A percentile compares a stretch with the other conserved stretches of the same genome.
phyloP scores from a whole-genome alignment of 2,329 filamentous ascomycete genomes.

The Trichoderma atroviride region DNA sequence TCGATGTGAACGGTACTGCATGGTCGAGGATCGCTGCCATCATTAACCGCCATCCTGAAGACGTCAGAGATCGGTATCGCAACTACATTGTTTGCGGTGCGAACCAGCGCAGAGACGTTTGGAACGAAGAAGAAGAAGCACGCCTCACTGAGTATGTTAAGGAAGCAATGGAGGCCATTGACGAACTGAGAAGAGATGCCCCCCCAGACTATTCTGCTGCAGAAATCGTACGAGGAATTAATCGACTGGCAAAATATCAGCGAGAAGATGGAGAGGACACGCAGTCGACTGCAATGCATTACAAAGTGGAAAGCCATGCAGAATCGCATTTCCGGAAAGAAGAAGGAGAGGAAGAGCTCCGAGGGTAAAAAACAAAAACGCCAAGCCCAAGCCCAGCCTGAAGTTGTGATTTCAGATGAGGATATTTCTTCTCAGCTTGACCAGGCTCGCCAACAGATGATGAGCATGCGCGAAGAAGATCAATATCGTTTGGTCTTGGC shows the following conservation, averaged over 20 bases:
- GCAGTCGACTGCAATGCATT: conserved; percentile 68
- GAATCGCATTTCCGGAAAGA: conserved; percentile 39
- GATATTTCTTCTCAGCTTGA: conserved; percentile 48
- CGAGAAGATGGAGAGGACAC: conserved; percentile 60
- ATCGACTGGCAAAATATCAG: conserved; percentile 70
- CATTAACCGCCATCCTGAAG: conserved; percentile 65
- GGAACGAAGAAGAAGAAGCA: conserved; percentile 64
- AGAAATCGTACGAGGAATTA: conserved; percentile 52
- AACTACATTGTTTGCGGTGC: conserved; percentile 66
- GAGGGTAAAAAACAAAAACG: background rate
- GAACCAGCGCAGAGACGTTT: conserved; percentile 55
- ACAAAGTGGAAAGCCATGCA: conserved; percentile 64
- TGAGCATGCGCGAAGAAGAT: conserved; percentile 48
- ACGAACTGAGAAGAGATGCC: conserved; percentile 38
- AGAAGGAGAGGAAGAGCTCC: conserved; percentile 34
- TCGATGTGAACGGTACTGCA: conserved; percentile 47
- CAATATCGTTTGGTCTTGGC: conserved; percentile 49
- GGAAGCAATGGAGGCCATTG: conserved; percentile 54
- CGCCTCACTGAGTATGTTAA: conserved; percentile 56
- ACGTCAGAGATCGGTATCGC: conserved; percentile 70
- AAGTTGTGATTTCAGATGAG: conserved; percentile 34
- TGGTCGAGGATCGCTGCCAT: conserved; percentile 65
- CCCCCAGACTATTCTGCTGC: conserved; percentile 38
- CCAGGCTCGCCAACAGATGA: conserved; percentile 47
- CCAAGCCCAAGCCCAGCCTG: background rate